Evolutionary conservation across 305 asterid species (phyloP), one percentile per base, ranked within the genome.

Genomic region (Fraxinus nigra): DNA sequence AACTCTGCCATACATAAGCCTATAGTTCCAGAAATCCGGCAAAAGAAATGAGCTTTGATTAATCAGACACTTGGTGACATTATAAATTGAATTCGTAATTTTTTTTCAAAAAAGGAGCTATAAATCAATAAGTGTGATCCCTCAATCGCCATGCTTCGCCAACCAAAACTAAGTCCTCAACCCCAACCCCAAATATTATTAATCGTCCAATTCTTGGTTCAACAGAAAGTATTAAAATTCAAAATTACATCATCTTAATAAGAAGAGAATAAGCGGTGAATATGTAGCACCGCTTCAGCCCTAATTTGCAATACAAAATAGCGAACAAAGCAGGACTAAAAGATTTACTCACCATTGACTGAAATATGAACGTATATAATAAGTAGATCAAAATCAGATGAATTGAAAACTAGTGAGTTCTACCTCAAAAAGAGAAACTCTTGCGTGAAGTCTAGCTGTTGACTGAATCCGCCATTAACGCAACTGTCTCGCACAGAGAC

Each of bases 381-480:
- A 32, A 32, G 34, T 32, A 72, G 72, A 87, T 76, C 80, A 46
- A 65, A 80, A 75, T 72, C 33, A 37, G 34, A 75, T 54, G 77
- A 85, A 85, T 82, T 75, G 56, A 30, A 34, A 82, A 38, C 5
- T 24, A 70, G 51, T 1, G 46, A 59, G 72, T 6, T 51, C 38
- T 75, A 86, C 90, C 87, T 37, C 30, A 76, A 46, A 67, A 79
- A 69, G 59, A 59, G 54, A 69, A 78, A 73, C 80, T 87, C 75
- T 46, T 18, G 70, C 48, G 81, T 81, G 81, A 81, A 80, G 65
- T 87, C 69, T 69, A 72, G 65, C 63, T 32, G 86, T 87, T 79
- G 88, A 85, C 86, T 78, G 78, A 83, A 84, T 72, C 85, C 84
- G 84, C 87, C 90, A 89, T 84, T 75, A 37, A 5, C 82, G 86